Evolutionary conservation across 306 rosid species (phyloP), one percentile per base, ranked within the genome.

Genomic region (Castanea crenata): DNA sequence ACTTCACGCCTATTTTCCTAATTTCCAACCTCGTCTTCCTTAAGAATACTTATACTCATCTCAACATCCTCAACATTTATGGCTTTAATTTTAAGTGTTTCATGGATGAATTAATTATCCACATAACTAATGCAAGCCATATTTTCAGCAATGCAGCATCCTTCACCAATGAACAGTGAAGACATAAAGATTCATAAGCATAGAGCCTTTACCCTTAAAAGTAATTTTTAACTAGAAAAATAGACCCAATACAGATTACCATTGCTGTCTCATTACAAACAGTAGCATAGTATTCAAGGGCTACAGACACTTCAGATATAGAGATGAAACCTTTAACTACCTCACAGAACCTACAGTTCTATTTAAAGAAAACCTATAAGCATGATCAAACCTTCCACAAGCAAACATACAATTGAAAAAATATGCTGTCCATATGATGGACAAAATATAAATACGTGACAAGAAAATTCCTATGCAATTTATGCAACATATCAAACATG

Each of bases 111-210:
- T 15, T 14, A 31, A 31, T 31, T 64, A 16, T 35, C 38, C 44
- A 27, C 69, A 27, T 10, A 31, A 64, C 16, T 44, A 64, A 31
- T 31, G 41, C 12, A 14, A 13, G 69, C 20, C 41, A 31, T 63
- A 31, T 31, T 63, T 38, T 63, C 44, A 5, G 69, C 69, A 2
- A n/a, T 13, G 20, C 44, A 63, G 20, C 21, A 64, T 15, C 70
- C 31, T 19, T 78, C 76, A 55, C 75, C 52, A 5, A 21, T 75
- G 76, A 46, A 62, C 69, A 77, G 12, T 11, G 20, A 29, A 57
- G 20, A 34, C 29, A 49, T 8, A 71, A 59, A 32, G 20, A 32
- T 46, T 78, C 71, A 67, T 69, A 61, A 78, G 35, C 27, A 31
- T n/a, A 21, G 74, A 31, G 7, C 18, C 46, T 68, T 34, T 10